Base-by-base conservation (phyloP, 331 rosid genomes). In the Dryas integrifolia region DNA sequence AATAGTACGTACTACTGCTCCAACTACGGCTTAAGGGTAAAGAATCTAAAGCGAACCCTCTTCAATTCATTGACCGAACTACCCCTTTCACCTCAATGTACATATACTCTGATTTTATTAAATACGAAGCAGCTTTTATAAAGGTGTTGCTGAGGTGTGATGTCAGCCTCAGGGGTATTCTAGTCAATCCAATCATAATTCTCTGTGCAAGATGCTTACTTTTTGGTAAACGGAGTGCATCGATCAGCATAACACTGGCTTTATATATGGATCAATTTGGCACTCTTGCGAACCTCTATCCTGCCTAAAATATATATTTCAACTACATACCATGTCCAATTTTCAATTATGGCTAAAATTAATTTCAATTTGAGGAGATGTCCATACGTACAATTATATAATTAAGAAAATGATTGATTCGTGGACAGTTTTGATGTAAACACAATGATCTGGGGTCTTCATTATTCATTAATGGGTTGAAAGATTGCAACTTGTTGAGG, bases 131-230 rank as follows among this genome's bases (percentile, higher is more conserved):
- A 87, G 96, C 96, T 88, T 95, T 91, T 86, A 64, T 84, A 95
- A 94, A 95, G 97, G 83, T 72, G 82, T 77, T 77, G 87, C 68
- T 85, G 88, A 80, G 87, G 96, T 90, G 96, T 80, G 78, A 88
- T 76, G 99, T 95, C 99, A 86, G 91, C 72, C 63, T 92, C 96
- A 90, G 69, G 89, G 97, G 88, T 68, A 90, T 62, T 73, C 12
- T 80, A 67, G 97, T 88, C 88, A 83, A 73, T 76, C 68, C 50
- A 72, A 75, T 82, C 81, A 76, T 77, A 76, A 77, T 82, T 86
- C 80, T 57, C 77, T 79, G 81, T 79, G 77, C 72, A 69, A 87
- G 91, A 84, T 88, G 89, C 92, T 83, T 74, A 21, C 87, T 81
- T 86, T 91, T 83, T 72, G 96, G 97, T 88, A 81, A 87, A 82